Evolutionary conservation across 208 protist species (phyloP), one percentile per base, ranked within the genome.

Genomic region (Crithidia mellificae): DNA sequence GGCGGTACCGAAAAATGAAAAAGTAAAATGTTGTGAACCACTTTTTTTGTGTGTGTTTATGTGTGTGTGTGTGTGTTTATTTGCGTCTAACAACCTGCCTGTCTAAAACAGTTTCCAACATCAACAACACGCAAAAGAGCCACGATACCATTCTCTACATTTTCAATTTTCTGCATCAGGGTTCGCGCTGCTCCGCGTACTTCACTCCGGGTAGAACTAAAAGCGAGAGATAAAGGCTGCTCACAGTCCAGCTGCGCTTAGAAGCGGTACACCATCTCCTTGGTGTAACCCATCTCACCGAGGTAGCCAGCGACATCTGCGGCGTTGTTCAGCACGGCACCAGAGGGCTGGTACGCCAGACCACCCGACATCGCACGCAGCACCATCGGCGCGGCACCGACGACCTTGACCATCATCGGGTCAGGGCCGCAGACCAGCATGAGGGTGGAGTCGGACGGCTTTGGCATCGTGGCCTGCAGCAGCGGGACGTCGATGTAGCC

Each of bases 361-460:
- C 90, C 90, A 29, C 85, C 72, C 12, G 85, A 92, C 85, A 91
- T 91, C 22, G 84, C 82, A 36, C 79, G 81, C 53, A 92, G 41
- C 54, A 93, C 82, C 52, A 64, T 57, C 38, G 74, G 71, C 2
- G 86, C 68, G 4, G 85, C 51, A 38, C 92, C 92, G 47, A 80
- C 76, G 2, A 97, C 65, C 50, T 81, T 79, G 41, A 75, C 74
- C 85, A 97, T 91, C 88, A 97, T 94, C 49, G 47, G 70, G 67
- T 93, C 87, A 4, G 91, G 91, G 14, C 93, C 93, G 68, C 91
- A 97, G 41, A 97, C 83, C 43, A 97, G 78, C 38, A 96, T 65
- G 15, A 94, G 54, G 52, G 92, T 96, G 24, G 75, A 73, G 29
- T 84, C 69, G 8, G 78, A 63, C n/a, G 88, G 87, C 53, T 76